phyloP scores from a whole-genome alignment of 805 yeast species.

The Candida quercuum region DNA sequence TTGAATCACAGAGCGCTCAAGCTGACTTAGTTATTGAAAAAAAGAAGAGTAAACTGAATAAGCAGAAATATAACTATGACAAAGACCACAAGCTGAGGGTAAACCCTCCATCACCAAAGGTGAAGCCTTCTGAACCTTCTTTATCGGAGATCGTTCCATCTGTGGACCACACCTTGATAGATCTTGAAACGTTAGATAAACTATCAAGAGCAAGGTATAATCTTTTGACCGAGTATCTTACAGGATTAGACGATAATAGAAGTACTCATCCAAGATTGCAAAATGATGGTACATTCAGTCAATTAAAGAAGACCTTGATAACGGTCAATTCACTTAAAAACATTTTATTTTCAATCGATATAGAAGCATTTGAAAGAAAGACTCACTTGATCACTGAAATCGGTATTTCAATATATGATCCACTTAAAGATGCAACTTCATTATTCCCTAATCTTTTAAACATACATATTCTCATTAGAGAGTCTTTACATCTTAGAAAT shows the following conservation, averaged over 20 bases:
- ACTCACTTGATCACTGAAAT: constrained; percentile 44
- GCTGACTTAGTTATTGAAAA: no score
- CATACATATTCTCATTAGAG: constrained; percentile 41
- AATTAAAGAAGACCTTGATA: constrained; percentile 5
- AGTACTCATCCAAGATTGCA: constrained; percentile 13
- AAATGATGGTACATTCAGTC: constrained; percentile 3
- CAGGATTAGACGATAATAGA: not conserved
- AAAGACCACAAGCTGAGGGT: no score
- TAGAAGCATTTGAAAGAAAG: constrained; percentile 51
- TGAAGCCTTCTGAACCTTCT: not conserved
- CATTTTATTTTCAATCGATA: constrained; percentile 38
- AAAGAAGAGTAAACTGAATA: no score
- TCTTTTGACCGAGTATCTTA: constrained; percentile 4
- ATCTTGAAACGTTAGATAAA: not conserved
- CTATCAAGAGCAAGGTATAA: constrained; percentile 5
- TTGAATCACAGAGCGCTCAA: no score
- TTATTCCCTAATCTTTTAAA: constrained; percentile 36
- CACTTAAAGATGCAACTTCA: constrained; percentile 36
- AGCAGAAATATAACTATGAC: no score
- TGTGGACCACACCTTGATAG: constrained; percentile 1
- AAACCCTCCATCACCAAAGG: not conserved
- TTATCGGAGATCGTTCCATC: not conserved
- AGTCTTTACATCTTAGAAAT: constrained; percentile 37
- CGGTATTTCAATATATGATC: constrained; percentile 54
- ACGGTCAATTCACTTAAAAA: constrained; percentile 10